Evolutionary conservation across 805 yeast species (phyloP).

Genomic region (Lipomyces yamanashiensis): DNA sequence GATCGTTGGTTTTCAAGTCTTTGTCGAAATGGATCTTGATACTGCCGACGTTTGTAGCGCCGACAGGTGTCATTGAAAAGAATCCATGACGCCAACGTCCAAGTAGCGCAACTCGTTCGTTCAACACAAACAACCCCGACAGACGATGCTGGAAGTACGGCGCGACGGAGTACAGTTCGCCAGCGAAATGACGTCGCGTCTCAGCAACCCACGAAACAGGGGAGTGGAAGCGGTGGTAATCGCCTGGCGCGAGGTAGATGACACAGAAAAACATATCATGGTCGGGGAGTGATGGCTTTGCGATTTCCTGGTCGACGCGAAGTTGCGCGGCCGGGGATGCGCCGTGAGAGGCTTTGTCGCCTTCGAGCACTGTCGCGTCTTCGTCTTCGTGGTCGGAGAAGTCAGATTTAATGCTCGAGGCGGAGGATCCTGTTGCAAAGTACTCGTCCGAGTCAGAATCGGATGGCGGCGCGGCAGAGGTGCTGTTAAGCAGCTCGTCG

Average conservation of each 20-base stretch:
- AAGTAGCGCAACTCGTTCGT: constrained; percentile 91
- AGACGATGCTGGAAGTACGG: constrained; percentile 92
- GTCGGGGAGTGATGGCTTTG: constrained; percentile 32
- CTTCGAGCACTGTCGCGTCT: constrained; percentile 54
- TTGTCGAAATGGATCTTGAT: constrained; percentile 90
- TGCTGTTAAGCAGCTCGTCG: constrained; percentile 66
- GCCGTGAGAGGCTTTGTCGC: constrained; percentile 60
- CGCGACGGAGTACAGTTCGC: constrained; percentile 93
- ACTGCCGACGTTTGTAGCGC: constrained; percentile 98
- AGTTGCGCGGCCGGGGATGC: constrained; percentile 20
- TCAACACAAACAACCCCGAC: constrained; percentile 83
- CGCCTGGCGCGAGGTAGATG: constrained; percentile 96
- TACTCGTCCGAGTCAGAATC: neutral
- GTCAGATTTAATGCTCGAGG: constrained; percentile 1
- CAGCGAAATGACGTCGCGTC: constrained; percentile 90
- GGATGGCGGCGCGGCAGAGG: constrained; percentile 53
- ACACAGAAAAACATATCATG: constrained; percentile 74
- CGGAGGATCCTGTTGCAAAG: neutral
- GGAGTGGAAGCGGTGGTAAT: constrained; percentile 95
- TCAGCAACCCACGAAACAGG: constrained; percentile 97
- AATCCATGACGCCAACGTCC: constrained; percentile 98
- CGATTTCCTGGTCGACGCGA: constrained; percentile 30
- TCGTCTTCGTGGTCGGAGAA: constrained; percentile 69
- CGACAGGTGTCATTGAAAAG: constrained; percentile 98
- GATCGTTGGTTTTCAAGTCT: constrained; percentile 76